Evolutionary conservation across 352 stramenopile species (phyloP).

Genomic region (Pythium coloratum): DNA sequence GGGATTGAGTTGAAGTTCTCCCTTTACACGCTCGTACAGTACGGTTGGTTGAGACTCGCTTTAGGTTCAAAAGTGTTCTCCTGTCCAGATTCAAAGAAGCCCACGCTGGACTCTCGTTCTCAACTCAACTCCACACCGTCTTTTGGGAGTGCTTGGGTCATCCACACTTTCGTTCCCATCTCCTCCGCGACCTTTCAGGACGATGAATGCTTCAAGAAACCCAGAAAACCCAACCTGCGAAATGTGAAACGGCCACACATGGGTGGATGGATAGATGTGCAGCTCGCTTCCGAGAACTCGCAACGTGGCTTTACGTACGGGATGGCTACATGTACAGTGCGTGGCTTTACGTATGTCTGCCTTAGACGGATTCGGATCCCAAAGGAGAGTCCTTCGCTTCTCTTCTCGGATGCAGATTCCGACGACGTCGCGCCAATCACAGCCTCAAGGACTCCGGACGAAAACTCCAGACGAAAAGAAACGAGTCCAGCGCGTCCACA

Average conservation of each 20-base stretch:
- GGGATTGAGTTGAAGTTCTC: background rate
- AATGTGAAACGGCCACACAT: background rate
- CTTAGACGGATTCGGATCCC: background rate
- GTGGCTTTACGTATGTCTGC: background rate
- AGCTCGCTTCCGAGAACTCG: background rate
- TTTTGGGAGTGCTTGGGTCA: background rate
- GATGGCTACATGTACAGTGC: background rate
- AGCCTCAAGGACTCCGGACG: background rate
- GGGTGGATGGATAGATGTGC: background rate
- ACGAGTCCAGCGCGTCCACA: background rate
- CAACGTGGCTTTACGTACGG: background rate
- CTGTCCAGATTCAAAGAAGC: background rate
- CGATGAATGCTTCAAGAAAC: background rate
- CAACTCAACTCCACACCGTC: background rate
- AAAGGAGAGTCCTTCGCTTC: background rate
- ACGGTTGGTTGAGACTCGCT: background rate
- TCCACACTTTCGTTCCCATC: background rate
- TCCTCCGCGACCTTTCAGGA: background rate
- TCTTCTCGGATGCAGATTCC: background rate
- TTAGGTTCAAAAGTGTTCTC: too few species aligned
- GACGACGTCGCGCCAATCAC: background rate
- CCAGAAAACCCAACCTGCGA: background rate
- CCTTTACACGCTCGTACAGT: background rate
- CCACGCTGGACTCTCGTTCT: background rate
- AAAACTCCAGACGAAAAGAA: background rate